Evolutionary conservation across 257 asterid genomes (phyloP).

Genomic region (Catharanthus roseus): DNA sequence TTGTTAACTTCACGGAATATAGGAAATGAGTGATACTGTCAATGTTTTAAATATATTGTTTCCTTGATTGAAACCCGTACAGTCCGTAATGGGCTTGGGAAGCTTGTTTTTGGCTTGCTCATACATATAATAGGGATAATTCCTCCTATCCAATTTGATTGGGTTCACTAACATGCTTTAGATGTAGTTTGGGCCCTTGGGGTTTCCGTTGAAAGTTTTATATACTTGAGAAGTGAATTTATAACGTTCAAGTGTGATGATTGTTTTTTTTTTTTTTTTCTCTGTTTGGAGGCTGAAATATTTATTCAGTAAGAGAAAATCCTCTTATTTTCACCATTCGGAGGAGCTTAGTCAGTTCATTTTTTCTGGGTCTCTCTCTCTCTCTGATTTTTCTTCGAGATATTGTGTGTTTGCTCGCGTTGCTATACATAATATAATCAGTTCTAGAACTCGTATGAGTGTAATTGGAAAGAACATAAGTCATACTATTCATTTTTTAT

Average conservation of each 20-base stretch:
- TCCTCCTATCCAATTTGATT: not conserved
- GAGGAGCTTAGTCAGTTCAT: not conserved
- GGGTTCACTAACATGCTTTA: not conserved
- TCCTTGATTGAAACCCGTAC: not conserved
- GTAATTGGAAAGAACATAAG: not conserved
- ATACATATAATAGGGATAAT: not conserved
- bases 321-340: not conserved
- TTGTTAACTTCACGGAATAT: not conserved
- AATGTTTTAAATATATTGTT: too few relatives aligned
- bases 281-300: not conserved
- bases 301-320: not conserved
- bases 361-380: too few relatives aligned
- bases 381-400: not conserved
- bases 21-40: too few relatives aligned
- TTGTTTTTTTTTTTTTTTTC: too few relatives aligned
- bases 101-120: not conserved
- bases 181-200: not conserved
- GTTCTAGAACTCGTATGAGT: not conserved
- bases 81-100: not conserved
- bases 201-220: not conserved
- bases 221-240: not conserved
- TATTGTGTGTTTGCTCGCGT: not conserved
- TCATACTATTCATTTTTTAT: not conserved
- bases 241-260: too few relatives aligned
- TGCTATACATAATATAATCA: not conserved